These are phyloP conservation scores for Mortierella sp. DNA, from an alignment of 371 early-diverging fungal genomes.

Conservation along the genomic window DNA sequence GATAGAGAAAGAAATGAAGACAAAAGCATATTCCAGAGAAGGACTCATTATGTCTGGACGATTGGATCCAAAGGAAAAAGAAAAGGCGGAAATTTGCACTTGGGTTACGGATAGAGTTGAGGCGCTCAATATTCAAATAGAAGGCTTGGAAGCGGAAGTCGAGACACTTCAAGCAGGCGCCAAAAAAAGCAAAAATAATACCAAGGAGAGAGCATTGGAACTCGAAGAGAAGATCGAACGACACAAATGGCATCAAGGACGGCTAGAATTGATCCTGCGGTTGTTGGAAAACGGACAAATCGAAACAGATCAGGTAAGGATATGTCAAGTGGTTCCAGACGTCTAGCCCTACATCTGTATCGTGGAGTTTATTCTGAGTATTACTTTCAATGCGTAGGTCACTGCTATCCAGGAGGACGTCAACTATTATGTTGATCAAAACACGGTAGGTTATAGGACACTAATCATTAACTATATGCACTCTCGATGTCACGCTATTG, in stretches of 20 bases:
- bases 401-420: conserved; percentile 85
- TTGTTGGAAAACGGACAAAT: conserved; percentile 92
- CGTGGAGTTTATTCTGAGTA: neutral
- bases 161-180: conserved; percentile 82
- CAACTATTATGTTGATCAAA: conserved; percentile 90
- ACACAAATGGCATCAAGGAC: conserved; percentile 89
- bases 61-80: conserved; percentile 93
- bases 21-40: conserved; percentile 97
- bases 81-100: conserved; percentile 84
- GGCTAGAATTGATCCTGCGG: conserved; percentile 90
- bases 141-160: conserved; percentile 88
- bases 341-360: neutral
- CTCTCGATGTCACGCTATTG: neutral
- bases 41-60: conserved; percentile 84
- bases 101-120: conserved; percentile 89
- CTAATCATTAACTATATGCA: neutral
- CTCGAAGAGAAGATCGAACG: conserved; percentile 83
- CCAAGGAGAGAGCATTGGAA: conserved; percentile 78
- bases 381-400: conserved; percentile 59
- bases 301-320: conserved; percentile 76
- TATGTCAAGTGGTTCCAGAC: neutral
- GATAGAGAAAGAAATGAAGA: conserved; percentile 97
- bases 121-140: conserved; percentile 87
- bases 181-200: conserved; percentile 84
- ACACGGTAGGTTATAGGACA: conserved; percentile 59